Evolutionary conservation across 441 rosid species (phyloP).

Genomic region (Rhodomyrtus psidioides): DNA sequence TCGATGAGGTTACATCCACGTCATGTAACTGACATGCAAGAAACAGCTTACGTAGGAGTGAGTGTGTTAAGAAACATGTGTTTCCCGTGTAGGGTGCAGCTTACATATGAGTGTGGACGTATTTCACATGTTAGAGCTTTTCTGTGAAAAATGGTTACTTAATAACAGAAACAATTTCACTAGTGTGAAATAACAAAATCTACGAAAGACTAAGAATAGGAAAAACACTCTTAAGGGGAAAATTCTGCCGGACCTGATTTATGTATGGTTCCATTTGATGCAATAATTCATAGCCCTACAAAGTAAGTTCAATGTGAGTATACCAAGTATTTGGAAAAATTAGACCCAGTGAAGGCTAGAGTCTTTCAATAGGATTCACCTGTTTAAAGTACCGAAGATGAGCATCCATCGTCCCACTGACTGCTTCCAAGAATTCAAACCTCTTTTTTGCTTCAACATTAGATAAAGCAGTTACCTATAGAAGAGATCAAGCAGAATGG

Average conservation of each 20-base stretch:
- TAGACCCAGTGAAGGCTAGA: conserved; percentile 4
- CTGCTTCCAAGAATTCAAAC: conserved; percentile 97
- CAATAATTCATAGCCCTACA: conserved; percentile 87
- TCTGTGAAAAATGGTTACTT: neutral
- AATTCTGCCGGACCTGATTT: conserved; percentile 62
- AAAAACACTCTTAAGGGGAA: neutral
- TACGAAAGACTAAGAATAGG: neutral
- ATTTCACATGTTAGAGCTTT: neutral
- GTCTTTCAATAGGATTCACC: conserved; percentile 21
- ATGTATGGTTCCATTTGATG: conserved; percentile 99
- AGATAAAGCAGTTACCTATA: conserved; percentile 84
- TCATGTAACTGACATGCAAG: neutral
- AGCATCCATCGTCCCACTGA: conserved; percentile 99
- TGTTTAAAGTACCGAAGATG: conserved; percentile 99
- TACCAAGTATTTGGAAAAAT: neutral
- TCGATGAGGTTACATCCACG: neutral
- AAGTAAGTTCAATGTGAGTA: conserved; percentile 15
- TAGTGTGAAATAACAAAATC: neutral
- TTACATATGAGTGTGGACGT: neutral
- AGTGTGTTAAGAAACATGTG: neutral
- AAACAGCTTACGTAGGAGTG: neutral
- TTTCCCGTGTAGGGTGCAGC: neutral
- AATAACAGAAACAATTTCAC: neutral
- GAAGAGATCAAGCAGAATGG: conserved; percentile 5
- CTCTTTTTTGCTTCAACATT: conserved; percentile 97